Percentiles rank a stretch among this genome's conserved stretches.
Conservation (phyloP, 495 filamentous ascomycete species). For the Penicillium longicatenatum region DNA sequence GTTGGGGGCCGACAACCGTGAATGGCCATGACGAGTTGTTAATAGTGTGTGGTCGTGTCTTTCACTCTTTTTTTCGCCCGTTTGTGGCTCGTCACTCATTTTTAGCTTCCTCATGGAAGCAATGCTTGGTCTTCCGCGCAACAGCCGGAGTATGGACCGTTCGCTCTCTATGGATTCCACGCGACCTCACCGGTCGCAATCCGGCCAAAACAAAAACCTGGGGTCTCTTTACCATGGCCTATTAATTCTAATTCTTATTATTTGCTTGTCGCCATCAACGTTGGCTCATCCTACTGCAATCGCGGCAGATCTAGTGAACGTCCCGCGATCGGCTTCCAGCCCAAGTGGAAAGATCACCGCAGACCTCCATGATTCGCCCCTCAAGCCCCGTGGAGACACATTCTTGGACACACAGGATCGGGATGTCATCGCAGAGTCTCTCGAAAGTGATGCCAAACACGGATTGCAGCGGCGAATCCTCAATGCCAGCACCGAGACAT, state of each 20-base stretch:
- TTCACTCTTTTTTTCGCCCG: slow-evolving; percentile 15
- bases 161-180: slow-evolving; percentile 13
- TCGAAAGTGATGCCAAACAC: neutral
- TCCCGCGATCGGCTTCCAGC: slow-evolving; percentile 18
- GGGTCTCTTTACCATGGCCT: slow-evolving; percentile 16
- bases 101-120: slow-evolving; percentile 11
- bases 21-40: slow-evolving; percentile 13
- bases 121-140: neutral
- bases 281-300: slow-evolving; percentile 13
- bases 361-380: slow-evolving; percentile 20
- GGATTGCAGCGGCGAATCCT: slow-evolving; percentile 15
- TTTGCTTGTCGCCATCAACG: slow-evolving; percentile 21
- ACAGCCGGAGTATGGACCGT: slow-evolving; percentile 5
- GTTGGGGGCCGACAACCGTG: slow-evolving; percentile 1
- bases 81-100: slow-evolving; percentile 24
- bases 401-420: neutral
- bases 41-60: slow-evolving; percentile 7
- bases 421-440: neutral
- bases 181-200: slow-evolving; percentile 10
- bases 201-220: slow-evolving; percentile 6
- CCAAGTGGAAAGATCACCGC: slow-evolving; percentile 24
- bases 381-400: neutral
- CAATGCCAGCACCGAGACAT: slow-evolving; percentile 28
- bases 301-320: slow-evolving; percentile 8
- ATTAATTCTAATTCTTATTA: slow-evolving; percentile 29